Base-by-base conservation (phyloP, 208 protist species). In the Leishmania guyanensis region DNA sequence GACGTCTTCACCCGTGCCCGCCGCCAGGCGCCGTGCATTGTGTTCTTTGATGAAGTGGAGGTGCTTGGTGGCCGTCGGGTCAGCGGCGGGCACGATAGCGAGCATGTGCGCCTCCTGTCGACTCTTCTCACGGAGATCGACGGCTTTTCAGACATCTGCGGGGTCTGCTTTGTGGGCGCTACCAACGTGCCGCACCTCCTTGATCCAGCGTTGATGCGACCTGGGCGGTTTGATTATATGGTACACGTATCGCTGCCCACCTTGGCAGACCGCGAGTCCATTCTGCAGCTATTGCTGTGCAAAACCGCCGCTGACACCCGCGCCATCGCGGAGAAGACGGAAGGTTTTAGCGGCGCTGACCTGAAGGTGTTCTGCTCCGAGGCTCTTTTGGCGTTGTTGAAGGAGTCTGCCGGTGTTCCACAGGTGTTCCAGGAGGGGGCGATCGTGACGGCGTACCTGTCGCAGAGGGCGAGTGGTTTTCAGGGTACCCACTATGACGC, bases 101-200 rank as follows among this genome's bases (percentile, higher is more conserved):
- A 92, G 76, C 79, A 94, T 46, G 89, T 93, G 48, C 90, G 98
- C 17, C 91, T 99, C 1, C 88, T 99, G 29, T 98, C 98, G 17
- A 99, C 98, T 6, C 84, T 99, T 36, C 83, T 99, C 12, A 99
- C 98, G 20, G 99, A 99, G 87, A 98, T 99, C 92, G 99, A 99
- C 87, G 99, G 99, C 29, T 96, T 99, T 78, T 85, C 97, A 36
- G 84, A 88, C n/a, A 80, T 83, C 12, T 71, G 54, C 39, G 93
- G 89, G 5, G 93, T 98, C 1, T 98, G 93, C 80, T 97, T 98
- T 83, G 90, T 98, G 4, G 96, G 94, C 12, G 95, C 96, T 71
- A 98, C 96, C 0, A 98, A 98, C 77, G 89, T 92, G 68, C 95
- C 95, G n/a, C 91, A 98, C 78, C 84, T 98, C 60, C 69, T 98